Evolutionary conservation across 2,329 filamentous ascomycete species (phyloP).

Genomic region (Lachnellula occidentalis): DNA sequence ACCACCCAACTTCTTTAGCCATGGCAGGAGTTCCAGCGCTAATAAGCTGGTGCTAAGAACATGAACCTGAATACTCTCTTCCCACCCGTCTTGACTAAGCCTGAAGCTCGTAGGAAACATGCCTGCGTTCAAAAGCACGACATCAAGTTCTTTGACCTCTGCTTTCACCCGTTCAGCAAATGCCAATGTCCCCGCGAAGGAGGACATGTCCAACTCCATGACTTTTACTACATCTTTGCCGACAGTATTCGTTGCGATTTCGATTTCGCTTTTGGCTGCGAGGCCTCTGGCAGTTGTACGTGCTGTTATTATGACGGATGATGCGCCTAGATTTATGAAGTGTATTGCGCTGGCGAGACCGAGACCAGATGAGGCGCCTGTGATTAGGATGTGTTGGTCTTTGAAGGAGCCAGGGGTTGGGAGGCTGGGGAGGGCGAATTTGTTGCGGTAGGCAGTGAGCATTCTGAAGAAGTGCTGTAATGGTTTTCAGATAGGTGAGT

Average conservation of each 20-base stretch:
- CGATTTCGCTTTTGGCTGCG: slow-evolving; percentile 34
- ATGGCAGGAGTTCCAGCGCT: slow-evolving; percentile 45
- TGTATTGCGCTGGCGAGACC: slow-evolving; percentile 38
- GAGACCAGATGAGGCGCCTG: slow-evolving; percentile 38
- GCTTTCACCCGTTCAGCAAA: slow-evolving; percentile 22
- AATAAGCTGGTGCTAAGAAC: slow-evolving; percentile 50
- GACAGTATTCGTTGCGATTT: slow-evolving; percentile 20
- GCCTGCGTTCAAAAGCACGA: slow-evolving; percentile 30
- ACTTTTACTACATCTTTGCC: slow-evolving; percentile 19
- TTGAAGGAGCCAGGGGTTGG: slow-evolving; percentile 23
- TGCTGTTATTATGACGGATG: slow-evolving; percentile 36
- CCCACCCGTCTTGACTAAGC: slow-evolving; percentile 38
- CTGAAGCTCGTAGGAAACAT: slow-evolving; percentile 15
- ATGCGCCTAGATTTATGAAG: slow-evolving; percentile 36
- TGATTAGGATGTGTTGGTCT: slow-evolving; percentile 35
- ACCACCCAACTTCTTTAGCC: slow-evolving; percentile 35
- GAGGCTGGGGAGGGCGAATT: slow-evolving; percentile 22
- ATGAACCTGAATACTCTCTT: slow-evolving; percentile 52
- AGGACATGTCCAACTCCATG: slow-evolving; percentile 25
- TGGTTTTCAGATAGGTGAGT: not conserved
- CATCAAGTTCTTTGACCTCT: slow-evolving; percentile 24
- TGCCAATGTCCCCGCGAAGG: slow-evolving; percentile 17
- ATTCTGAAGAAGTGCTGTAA: slow-evolving; percentile 5
- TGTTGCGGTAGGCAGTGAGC: slow-evolving; percentile 20
- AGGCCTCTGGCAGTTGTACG: slow-evolving; percentile 34